Evolutionary conservation across 441 rosid species (phyloP).

Genomic region (Lagerstroemia fauriei): DNA sequence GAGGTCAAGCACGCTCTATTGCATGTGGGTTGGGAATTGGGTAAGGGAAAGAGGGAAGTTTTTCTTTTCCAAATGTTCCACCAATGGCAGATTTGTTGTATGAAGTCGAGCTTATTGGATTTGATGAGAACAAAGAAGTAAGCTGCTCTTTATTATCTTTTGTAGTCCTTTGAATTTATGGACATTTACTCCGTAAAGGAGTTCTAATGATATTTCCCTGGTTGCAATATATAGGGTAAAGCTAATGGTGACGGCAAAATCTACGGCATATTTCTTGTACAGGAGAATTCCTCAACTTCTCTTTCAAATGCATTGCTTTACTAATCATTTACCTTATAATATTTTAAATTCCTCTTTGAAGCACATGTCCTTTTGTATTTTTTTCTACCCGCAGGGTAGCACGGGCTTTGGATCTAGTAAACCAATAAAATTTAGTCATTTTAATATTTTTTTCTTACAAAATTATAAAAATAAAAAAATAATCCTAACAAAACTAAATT

Average conservation of each 20-base stretch:
- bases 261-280: too few species aligned
- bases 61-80: conserved; percentile 93
- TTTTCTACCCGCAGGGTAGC: too few species aligned
- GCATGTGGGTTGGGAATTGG: conserved; percentile 84
- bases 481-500: too few species aligned
- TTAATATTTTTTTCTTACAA: too few species aligned
- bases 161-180: neutral
- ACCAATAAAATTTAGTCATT: too few species aligned
- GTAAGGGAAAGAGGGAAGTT: conserved; percentile 91
- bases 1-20: conserved; percentile 76
- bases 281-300: too few species aligned
- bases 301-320: too few species aligned
- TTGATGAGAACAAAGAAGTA: conserved; percentile 89
- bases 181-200: neutral
- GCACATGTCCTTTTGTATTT: too few species aligned
- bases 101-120: conserved; percentile 89
- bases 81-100: conserved; percentile 82
- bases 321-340: too few species aligned
- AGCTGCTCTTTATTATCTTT: conserved; percentile 28
- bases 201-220: conserved; percentile 22
- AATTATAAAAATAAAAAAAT: too few species aligned
- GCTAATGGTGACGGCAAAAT: conserved; percentile 57
- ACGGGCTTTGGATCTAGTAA: too few species aligned
- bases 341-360: too few species aligned
- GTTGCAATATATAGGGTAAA: conserved; percentile 60